Base-by-base conservation (phyloP, 1,284 basidiomycete genomes). In the Abortiporus biennis region DNA sequence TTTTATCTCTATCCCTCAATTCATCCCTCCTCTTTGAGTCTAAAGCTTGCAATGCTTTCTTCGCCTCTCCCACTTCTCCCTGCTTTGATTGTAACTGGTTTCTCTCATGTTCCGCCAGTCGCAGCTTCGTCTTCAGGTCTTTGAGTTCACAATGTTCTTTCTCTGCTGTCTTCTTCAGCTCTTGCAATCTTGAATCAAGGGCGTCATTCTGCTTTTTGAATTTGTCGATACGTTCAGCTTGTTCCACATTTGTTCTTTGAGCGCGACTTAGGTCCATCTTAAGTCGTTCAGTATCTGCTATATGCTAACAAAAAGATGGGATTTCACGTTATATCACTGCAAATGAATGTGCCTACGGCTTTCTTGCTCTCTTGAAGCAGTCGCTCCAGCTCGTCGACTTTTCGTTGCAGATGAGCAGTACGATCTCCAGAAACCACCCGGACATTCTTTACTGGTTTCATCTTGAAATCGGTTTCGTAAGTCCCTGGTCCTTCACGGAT, bases 341-440 rank as follows among this genome's bases (percentile, higher is more conserved):
- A 23, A 27, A 35, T 13, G n/a, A 24, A 16, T 38, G 40, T 25
- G 19, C 78, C 53, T 55, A 85, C 85, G 32, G 65, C 46, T 64
- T 71, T 78, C 71, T 85, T 87, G 47, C 71, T 75, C 8, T 86
- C 80, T 22, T 68, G 60, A 50, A 85, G 81, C 19, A 81, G 56
- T 43, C 63, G 62, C 59, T 87, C 81, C 11, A 87, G 57, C 13
- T 85, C 78, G 29, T 85, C 80, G 0, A 87, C 67, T 52, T 80
- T 81, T 49, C 69, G 71, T 56, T 84, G 75, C 6, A 87, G 66
- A 13, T 58, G 45, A 8, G 67, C 65, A 51, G 78, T 79, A 16
- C 71, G 67, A 43, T 82, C 79, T 45, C 43, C 33, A 15, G 43
- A 32, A 13, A 34, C 30, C 4, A 46, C 38, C 31, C 48, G 44